Base-by-base conservation (phyloP, 306 rosid species). In the Cucumis cinereus region DNA sequence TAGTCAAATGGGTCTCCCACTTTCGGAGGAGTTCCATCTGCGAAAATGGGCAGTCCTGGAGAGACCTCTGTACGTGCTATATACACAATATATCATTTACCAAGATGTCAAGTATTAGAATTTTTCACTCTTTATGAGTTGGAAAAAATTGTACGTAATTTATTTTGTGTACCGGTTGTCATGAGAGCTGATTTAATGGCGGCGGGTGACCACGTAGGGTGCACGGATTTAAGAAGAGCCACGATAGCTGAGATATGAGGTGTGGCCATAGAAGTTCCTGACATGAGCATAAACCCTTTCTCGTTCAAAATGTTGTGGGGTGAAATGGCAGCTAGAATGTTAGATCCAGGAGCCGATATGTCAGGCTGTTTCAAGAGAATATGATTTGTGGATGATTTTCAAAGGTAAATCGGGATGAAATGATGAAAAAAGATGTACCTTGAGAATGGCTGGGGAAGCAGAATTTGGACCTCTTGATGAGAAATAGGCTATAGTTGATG, bases 241-340 rank as follows among this genome's bases (percentile, higher is more conserved):
- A 85, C 84, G 69, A 85, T 77, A 76, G 86, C 89, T 0, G 89
- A 73, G 15, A 88, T 76, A 23, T 88, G 91, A 62, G 91, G 89
- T 40, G 89, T 26, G 12, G 91, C 81, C 89, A 88, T 82, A 8
- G 91, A 88, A 60, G 91, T 88, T 80, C 91, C 91, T 1, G 89
- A 85, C 12, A 0, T 0, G 40, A 85, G 43, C 19, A n/a, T 35
- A 75, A 70, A 80, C 3, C 82, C 86, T 10, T 72, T 60, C 23
- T 75, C 78, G 5, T 5, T 33, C 13, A 63, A 16, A n/a, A 56
- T 10, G 50, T 75, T 5, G 22, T 38, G 50, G 5, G 87, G 85
- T 40, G 79, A 47, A 30, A 50, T 61, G 33, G 86, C 84, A 6
- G 87, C 77, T 17, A 84, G 40, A 36, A 86, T 81, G 68, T 79